phyloP scores from a whole-genome alignment of 2,329 filamentous ascomycete species.

The Corynespora cassiicola region DNA sequence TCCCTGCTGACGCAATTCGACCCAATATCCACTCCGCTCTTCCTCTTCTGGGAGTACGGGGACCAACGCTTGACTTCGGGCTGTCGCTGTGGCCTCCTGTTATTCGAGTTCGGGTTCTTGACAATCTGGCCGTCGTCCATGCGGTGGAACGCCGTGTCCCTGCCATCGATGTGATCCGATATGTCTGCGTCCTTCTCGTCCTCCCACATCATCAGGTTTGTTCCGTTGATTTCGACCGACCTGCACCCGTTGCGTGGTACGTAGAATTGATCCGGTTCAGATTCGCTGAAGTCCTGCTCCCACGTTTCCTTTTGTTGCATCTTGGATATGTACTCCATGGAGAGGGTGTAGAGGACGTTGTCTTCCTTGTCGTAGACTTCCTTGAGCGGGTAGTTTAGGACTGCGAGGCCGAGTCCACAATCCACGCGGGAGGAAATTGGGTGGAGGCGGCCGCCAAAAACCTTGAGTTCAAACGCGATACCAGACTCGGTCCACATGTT shows the following conservation, averaged over 20 bases:
- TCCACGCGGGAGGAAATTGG: slow-evolving; percentile 47
- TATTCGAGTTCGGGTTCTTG: slow-evolving; percentile 41
- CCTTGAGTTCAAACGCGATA: slow-evolving; percentile 46
- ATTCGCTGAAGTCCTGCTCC: slow-evolving; percentile 39
- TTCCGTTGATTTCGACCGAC: slow-evolving; percentile 45
- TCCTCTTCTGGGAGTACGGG: slow-evolving; percentile 40
- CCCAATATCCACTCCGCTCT: slow-evolving; percentile 22
- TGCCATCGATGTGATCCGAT: slow-evolving; percentile 44
- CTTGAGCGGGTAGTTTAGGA: slow-evolving; percentile 42
- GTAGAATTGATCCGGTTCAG: slow-evolving; percentile 33
- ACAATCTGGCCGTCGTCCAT: slow-evolving; percentile 47
- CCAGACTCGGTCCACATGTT: slow-evolving; percentile 50
- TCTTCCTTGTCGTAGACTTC: slow-evolving; percentile 46
- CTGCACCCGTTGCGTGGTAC: slow-evolving; percentile 47
- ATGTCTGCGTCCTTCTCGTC: slow-evolving; percentile 47
- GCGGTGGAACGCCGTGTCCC: slow-evolving; percentile 43
- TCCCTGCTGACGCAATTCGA: slow-evolving; percentile 32
- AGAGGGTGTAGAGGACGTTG: slow-evolving; percentile 44
- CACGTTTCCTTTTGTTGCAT: slow-evolving; percentile 47
- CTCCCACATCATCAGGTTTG: slow-evolving; percentile 49
- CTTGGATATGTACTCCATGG: slow-evolving; percentile 47
- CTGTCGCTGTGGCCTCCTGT: slow-evolving; percentile 35
- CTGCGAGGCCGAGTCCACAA: slow-evolving; percentile 45
- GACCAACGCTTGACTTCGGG: slow-evolving; percentile 37
- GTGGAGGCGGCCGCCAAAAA: slow-evolving; percentile 47